A percentile compares a stretch with the other conserved stretches of the same genome.
Conservation (phyloP, 108 stramenopile genomes). For the Epithemia pelagica region DNA sequence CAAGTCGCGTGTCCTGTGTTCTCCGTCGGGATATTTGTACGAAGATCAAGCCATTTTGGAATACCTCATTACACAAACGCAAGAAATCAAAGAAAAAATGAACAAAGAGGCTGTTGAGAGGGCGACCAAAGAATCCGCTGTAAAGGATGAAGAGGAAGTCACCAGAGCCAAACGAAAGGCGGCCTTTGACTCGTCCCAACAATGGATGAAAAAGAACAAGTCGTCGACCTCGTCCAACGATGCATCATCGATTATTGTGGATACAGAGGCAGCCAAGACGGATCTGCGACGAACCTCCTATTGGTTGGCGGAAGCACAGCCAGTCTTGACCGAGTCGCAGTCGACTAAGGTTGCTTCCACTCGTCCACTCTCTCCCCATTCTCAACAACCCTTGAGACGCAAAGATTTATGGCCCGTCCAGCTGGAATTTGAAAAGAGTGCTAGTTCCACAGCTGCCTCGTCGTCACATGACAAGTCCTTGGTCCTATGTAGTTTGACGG, state of each 20-base stretch:
- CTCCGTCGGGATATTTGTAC: slow-evolving; percentile 66
- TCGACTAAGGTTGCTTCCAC: slow-evolving; percentile 30
- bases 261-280: slow-evolving; percentile 18
- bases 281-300: slow-evolving; percentile 52
- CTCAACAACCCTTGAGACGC: slow-evolving; percentile 62
- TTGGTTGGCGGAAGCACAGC: slow-evolving; percentile 81
- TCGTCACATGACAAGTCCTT: not conserved
- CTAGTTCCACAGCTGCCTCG: not conserved
- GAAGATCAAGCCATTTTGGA: slow-evolving; percentile 59
- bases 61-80: slow-evolving; percentile 67
- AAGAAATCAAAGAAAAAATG: slow-evolving; percentile 40
- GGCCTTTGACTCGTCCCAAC: slow-evolving; percentile 29
- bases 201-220: slow-evolving; percentile 14
- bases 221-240: slow-evolving; percentile 14
- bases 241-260: slow-evolving; percentile 2
- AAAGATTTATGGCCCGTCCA: slow-evolving; percentile 66
- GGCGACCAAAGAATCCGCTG: slow-evolving; percentile 12
- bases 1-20: slow-evolving; percentile 22
- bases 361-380: slow-evolving; percentile 78
- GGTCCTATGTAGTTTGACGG: slow-evolving; percentile 68
- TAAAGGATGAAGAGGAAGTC: slow-evolving; percentile 18
- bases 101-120: slow-evolving; percentile 32
- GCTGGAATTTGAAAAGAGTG: slow-evolving; percentile 35
- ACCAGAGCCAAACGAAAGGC: slow-evolving; percentile 18
- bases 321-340: slow-evolving; percentile 28